A percentile compares a stretch with the other conserved stretches of the same genome.
Conservation (phyloP, 75 land plant genomes). For the Sequoiadendron giganteum region DNA sequence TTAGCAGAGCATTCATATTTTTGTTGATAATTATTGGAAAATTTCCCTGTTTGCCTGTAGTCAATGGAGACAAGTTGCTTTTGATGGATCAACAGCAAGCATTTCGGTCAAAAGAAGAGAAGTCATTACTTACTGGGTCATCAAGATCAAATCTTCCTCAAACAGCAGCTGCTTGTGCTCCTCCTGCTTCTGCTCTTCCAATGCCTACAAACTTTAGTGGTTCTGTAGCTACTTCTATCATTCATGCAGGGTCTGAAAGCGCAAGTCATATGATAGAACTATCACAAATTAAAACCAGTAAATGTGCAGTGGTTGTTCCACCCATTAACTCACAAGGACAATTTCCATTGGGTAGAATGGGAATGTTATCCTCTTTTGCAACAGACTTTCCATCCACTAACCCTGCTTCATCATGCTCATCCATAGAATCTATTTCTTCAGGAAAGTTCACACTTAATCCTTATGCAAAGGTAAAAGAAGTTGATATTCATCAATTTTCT, state of each 20-base stretch:
- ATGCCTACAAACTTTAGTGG: constrained; percentile 24
- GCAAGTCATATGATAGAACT: not conserved
- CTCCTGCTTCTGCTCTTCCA: constrained; percentile 36
- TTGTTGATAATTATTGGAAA: constrained; percentile 14
- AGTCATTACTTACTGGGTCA: not conserved
- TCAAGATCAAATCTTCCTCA: not conserved
- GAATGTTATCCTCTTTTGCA: not conserved
- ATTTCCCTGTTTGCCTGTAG: constrained; percentile 6
- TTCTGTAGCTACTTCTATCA: not conserved
- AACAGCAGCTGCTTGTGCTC: constrained; percentile 12
- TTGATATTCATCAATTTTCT: not conserved
- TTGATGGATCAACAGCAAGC: not conserved
- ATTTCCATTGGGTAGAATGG: not conserved
- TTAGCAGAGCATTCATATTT: not conserved
- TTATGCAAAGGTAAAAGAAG: constrained; percentile 35
- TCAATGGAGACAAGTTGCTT: not conserved
- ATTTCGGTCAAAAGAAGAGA: not conserved
- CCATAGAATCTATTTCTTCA: not conserved
- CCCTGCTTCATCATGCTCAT: constrained; percentile 15
- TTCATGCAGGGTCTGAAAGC: not conserved
- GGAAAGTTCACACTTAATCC: constrained; percentile 31
- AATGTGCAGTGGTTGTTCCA: constrained; percentile 5
- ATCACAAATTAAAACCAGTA: not conserved
- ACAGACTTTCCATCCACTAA: constrained; percentile 14
- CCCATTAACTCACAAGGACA: not conserved